Evolutionary conservation across 225 moss, liverwort and hornwort species (phyloP).

Genomic region (Straminergon stramineum): DNA sequence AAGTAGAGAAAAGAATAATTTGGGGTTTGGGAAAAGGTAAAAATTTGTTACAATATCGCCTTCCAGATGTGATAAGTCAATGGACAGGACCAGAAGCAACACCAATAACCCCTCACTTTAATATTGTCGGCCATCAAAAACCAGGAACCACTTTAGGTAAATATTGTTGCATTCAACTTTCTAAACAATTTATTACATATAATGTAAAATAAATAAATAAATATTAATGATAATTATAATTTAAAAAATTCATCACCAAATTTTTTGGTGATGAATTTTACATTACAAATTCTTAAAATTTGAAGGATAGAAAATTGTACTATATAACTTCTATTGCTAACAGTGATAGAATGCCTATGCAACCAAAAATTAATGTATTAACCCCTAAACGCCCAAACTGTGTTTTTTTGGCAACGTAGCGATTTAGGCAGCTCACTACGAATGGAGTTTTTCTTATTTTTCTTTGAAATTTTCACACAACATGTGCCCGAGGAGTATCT

Average conservation of each 20-base stretch:
- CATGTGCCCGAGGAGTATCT: too few relatives aligned
- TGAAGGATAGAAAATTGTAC: neutral
- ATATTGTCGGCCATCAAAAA: conserved; percentile 57
- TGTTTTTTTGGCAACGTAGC: too few relatives aligned
- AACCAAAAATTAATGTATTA: neutral
- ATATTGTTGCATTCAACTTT: neutral
- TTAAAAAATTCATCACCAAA: neutral
- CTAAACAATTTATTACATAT: neutral
- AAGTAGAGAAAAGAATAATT: conserved; percentile 55
- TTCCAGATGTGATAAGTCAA: conserved; percentile 55
- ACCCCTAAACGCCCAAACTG: too few relatives aligned
- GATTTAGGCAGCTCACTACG: too few relatives aligned
- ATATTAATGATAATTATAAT: too few relatives aligned
- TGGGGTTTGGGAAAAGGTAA: conserved; percentile 74
- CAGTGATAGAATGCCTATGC: neutral
- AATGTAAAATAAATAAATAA: rapidly evolving
- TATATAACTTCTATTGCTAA: neutral
- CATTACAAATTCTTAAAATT: too few relatives aligned
- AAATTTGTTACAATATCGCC: conserved; percentile 64
- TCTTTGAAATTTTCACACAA: too few relatives aligned
- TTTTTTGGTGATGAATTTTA: too few relatives aligned
- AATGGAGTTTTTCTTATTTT: too few relatives aligned
- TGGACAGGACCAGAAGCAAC: conserved; percentile 67
- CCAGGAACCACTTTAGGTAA: conserved; percentile 48
- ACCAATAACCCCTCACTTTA: conserved; percentile 48